A percentile compares a stretch with the other conserved stretches of the same genome.
phyloP scores from a whole-genome alignment of 495 filamentous ascomycete genomes.

The Annulohypoxylon stygium region DNA sequence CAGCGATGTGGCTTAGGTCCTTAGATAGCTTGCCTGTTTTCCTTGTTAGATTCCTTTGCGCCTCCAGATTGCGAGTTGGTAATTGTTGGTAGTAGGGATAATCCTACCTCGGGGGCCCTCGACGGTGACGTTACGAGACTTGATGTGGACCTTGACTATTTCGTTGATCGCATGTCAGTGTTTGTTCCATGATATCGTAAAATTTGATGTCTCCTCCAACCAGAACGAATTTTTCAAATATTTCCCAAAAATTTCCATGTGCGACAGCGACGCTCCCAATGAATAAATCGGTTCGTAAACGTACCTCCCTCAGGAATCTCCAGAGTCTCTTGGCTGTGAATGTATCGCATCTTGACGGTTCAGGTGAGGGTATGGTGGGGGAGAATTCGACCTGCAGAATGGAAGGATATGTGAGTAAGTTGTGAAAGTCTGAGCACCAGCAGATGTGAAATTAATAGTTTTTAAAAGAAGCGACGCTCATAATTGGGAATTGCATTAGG shows the following conservation, averaged over 20 bases:
- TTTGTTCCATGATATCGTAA: slow-evolving; percentile 36
- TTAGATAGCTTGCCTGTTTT: slow-evolving; percentile 87
- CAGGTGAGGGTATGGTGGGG: slow-evolving; percentile 50
- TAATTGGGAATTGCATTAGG: background rate
- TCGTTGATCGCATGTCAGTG: slow-evolving; percentile 56
- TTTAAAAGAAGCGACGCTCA: background rate
- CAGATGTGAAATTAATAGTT: slow-evolving; percentile 17
- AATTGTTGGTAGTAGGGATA: slow-evolving; percentile 12
- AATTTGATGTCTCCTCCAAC: slow-evolving; percentile 37
- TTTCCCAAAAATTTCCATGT: background rate
- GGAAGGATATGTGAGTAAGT: slow-evolving; percentile 31
- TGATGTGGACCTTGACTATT: slow-evolving; percentile 94
- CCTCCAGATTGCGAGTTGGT: background rate
- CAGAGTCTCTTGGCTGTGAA: slow-evolving; percentile 95
- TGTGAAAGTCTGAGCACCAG: slow-evolving; percentile 10
- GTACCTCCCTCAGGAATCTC: slow-evolving; percentile 96
- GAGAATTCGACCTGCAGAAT: slow-evolving; percentile 42
- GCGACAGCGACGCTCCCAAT: background rate
- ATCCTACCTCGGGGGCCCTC: slow-evolving; percentile 87
- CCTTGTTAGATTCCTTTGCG: slow-evolving; percentile 43
- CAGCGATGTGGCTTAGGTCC: slow-evolving; percentile 94
- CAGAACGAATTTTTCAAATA: slow-evolving; percentile 22
- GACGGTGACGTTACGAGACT: slow-evolving; percentile 93
- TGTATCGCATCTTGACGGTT: slow-evolving; percentile 91
- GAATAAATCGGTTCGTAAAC: slow-evolving; percentile 53